A percentile compares a stretch with the other conserved stretches of the same genome.
phyloP scores from a whole-genome alignment of 169 alveolate genomes.

The Plasmodium gonderi region DNA sequence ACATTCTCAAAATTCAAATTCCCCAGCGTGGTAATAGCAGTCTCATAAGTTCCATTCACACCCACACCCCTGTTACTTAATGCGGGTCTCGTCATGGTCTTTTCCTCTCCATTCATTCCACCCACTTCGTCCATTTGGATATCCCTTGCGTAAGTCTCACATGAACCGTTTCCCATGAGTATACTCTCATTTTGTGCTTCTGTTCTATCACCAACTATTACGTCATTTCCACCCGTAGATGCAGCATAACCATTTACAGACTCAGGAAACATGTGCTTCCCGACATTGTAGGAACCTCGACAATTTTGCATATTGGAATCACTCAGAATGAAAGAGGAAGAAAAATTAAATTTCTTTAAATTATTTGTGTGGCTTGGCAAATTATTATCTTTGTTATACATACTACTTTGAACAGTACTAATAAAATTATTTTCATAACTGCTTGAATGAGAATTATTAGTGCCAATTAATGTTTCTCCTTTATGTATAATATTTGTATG shows the following conservation, averaged over 20 bases:
- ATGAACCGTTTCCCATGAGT: neutral
- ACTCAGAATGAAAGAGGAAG: neutral
- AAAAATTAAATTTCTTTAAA: neutral
- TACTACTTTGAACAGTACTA: neutral
- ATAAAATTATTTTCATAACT: neutral
- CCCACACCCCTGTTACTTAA: neutral
- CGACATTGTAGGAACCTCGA: neutral
- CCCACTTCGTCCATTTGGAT: too few relatives aligned
- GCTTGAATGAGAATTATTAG: neutral
- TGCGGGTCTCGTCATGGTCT: neutral
- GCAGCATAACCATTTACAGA: neutral
- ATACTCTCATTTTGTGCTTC: neutral
- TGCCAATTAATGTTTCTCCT: neutral
- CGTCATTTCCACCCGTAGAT: neutral
- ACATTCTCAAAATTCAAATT: neutral
- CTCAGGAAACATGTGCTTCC: neutral
- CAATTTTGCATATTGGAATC: neutral
- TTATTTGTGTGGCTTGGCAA: neutral
- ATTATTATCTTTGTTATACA: neutral
- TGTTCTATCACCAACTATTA: neutral
- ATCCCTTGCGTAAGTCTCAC: neutral
- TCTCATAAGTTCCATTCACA: neutral
- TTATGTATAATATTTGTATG: neutral
- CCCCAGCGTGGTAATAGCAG: neutral
- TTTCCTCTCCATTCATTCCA: neutral